phyloP scores from a whole-genome alignment of 345 rosid species.

The Murraya paniculata region DNA sequence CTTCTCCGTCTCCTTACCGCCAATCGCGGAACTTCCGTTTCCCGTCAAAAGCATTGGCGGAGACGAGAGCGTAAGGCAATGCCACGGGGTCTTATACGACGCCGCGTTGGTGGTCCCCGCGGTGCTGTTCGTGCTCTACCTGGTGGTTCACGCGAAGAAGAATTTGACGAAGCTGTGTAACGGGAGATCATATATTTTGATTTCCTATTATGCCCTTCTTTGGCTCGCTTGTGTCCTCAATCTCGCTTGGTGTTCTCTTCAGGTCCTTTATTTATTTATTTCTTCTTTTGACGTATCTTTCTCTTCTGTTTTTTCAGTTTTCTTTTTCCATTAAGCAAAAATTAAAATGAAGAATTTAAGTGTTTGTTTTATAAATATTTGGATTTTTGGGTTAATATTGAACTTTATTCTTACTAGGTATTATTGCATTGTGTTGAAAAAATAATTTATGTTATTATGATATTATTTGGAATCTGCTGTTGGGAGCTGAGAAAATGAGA shows the following conservation, averaged over 20 bases:
- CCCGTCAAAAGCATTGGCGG: background rate
- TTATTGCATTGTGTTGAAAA: background rate
- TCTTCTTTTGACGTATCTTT: background rate
- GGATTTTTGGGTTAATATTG: background rate
- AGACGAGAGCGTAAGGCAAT: constrained; percentile 14
- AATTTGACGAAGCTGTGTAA: constrained; percentile 43
- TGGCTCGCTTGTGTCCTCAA: constrained; percentile 49
- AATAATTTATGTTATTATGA: background rate
- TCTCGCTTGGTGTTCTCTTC: constrained; percentile 59
- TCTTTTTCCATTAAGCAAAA: background rate
- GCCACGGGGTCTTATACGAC: constrained; percentile 41
- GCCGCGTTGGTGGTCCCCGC: constrained; percentile 35
- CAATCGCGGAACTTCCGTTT: background rate
- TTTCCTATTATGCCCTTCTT: constrained; percentile 52
- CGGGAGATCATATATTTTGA: constrained; percentile 45
- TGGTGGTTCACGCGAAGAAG: constrained; percentile 49
- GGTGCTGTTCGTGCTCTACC: constrained; percentile 43
- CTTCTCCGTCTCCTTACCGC: constrained; percentile 17
- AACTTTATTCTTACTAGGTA: background rate
- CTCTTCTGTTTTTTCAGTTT: background rate
- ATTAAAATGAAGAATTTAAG: background rate
- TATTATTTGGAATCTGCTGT: background rate
- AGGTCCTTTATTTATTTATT: constrained; percentile 22
- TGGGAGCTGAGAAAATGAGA: background rate
- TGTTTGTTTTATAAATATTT: background rate